Conservation (phyloP, 2,329 filamentous ascomycete species). For the Beauveria rudraprayagi region DNA sequence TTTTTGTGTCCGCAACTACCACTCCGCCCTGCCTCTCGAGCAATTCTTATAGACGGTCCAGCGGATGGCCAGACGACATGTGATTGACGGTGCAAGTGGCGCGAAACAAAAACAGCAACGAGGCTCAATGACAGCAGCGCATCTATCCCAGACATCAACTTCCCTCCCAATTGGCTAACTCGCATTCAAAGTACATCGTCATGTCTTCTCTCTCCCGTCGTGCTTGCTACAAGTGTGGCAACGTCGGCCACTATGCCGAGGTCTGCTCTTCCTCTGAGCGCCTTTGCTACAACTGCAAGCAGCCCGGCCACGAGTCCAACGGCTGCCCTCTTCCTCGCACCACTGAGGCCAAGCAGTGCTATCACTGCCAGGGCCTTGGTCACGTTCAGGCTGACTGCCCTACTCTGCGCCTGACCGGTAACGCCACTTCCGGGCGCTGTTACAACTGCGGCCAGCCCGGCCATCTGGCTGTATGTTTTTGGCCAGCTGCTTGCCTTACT, state of each 20-base stretch:
- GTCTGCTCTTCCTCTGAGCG: constrained; percentile 97
- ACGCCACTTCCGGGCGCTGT: constrained; percentile 76
- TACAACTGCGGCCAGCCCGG: constrained; percentile 94
- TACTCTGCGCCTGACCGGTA: constrained; percentile 83
- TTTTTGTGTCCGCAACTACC: background rate
- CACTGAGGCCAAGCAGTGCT: constrained; percentile 99
- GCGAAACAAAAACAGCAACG: background rate
- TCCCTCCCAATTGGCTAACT: background rate
- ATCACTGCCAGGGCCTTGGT: constrained; percentile 96
- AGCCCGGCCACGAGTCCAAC: constrained; percentile 82
- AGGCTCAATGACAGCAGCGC: background rate
- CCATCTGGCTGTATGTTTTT: constrained; percentile 69
- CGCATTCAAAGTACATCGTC: constrained; percentile 26
- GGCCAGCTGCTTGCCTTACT: background rate
- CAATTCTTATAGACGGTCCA: background rate
- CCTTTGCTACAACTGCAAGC: constrained; percentile 90
- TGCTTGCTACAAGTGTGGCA: constrained; percentile 78
- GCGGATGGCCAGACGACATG: background rate
- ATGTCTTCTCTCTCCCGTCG: constrained; percentile 79
- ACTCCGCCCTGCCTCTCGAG: background rate
- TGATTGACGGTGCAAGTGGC: background rate
- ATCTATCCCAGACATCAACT: background rate
- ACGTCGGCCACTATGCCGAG: constrained; percentile 74
- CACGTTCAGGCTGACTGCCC: constrained; percentile 99
- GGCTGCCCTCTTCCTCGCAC: constrained; percentile 93